phyloP scores from a whole-genome alignment of 1,284 basidiomycete species.

The Earliella scabrosa region DNA sequence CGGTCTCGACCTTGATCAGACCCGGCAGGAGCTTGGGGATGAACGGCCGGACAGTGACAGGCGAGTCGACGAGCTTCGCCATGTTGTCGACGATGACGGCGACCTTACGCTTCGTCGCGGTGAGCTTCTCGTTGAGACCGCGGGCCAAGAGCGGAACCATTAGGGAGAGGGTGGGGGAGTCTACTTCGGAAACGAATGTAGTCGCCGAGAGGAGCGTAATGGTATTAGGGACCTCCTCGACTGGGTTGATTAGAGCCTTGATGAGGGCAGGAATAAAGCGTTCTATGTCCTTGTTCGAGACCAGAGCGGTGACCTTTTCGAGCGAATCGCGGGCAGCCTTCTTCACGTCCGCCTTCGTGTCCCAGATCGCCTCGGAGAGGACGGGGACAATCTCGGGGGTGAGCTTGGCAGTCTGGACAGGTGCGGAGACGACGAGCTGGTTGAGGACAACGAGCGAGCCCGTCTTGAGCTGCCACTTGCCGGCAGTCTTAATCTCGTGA shows the following conservation, averaged over 20 bases:
- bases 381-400: constrained; percentile 98
- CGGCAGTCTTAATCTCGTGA: constrained; percentile 93
- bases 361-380: constrained; percentile 97
- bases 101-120: constrained; percentile 95
- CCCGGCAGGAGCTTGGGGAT: constrained; percentile 94
- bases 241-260: constrained; percentile 97
- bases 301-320: constrained; percentile 90
- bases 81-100: constrained; percentile 99
- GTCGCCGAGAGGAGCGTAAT: constrained; percentile 97
- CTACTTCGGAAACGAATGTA: constrained; percentile 99
- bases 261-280: constrained; percentile 97
- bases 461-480: constrained; percentile 99
- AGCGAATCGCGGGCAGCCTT: constrained; percentile 96
- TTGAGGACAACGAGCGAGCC: constrained; percentile 87
- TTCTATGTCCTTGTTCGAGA: constrained; percentile 99
- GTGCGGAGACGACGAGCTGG: constrained; percentile 88
- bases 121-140: constrained; percentile 95
- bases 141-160: constrained; percentile 98
- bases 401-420: constrained; percentile 85
- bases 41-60: constrained; percentile 95
- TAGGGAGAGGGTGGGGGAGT: constrained; percentile 97
- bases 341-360: constrained; percentile 99
- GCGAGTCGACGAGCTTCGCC: constrained; percentile 97
- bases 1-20: constrained; percentile 90
- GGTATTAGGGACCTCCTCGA: constrained; percentile 98